A percentile compares a stretch with the other conserved stretches of the same genome.
Evolutionary conservation across 2,329 filamentous ascomycete species (phyloP).

Genomic region (Blumeria hordei): DNA sequence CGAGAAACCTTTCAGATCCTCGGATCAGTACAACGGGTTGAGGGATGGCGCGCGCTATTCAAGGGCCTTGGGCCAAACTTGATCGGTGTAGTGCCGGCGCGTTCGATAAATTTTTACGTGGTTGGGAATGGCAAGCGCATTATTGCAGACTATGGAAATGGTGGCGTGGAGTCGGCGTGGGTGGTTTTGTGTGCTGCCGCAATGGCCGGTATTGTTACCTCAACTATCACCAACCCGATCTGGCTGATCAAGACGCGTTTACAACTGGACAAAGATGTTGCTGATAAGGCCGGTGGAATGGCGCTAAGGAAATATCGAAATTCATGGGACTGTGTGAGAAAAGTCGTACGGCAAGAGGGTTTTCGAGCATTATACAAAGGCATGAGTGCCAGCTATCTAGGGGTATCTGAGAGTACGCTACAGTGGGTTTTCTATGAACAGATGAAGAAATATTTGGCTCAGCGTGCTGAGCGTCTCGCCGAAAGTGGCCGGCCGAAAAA

Average conservation of each 20-base stretch:
- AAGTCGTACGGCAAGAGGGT: slow-evolving; percentile 63
- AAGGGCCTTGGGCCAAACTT: slow-evolving; percentile 83
- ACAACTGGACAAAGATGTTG: slow-evolving; percentile 72
- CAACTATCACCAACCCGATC: slow-evolving; percentile 83
- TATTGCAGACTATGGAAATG: slow-evolving; percentile 50
- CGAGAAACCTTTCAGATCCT: slow-evolving; percentile 72
- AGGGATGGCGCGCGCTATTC: slow-evolving; percentile 74
- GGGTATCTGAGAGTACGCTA: slow-evolving; percentile 69
- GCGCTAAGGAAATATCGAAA: slow-evolving; percentile 54
- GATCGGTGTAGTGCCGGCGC: slow-evolving; percentile 67
- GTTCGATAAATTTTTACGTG: slow-evolving; percentile 81
- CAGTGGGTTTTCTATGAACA: slow-evolving; percentile 93
- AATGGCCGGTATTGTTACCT: slow-evolving; percentile 59
- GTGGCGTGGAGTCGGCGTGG: slow-evolving; percentile 42
- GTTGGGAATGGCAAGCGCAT: slow-evolving; percentile 81
- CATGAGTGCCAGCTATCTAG: slow-evolving; percentile 74
- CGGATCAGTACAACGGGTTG: slow-evolving; percentile 50
- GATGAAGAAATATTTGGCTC: slow-evolving; percentile 52
- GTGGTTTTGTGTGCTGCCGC: slow-evolving; percentile 60
- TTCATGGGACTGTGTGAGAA: slow-evolving; percentile 64
- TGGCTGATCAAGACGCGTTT: slow-evolving; percentile 89
- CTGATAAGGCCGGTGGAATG: slow-evolving; percentile 28
- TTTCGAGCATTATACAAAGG: slow-evolving; percentile 68
- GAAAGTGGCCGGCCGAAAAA: slow-evolving; percentile 36
- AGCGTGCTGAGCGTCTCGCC: slow-evolving; percentile 32